phyloP scores from a whole-genome alignment of 805 yeast species.

The Suhomyces prunicola region DNA sequence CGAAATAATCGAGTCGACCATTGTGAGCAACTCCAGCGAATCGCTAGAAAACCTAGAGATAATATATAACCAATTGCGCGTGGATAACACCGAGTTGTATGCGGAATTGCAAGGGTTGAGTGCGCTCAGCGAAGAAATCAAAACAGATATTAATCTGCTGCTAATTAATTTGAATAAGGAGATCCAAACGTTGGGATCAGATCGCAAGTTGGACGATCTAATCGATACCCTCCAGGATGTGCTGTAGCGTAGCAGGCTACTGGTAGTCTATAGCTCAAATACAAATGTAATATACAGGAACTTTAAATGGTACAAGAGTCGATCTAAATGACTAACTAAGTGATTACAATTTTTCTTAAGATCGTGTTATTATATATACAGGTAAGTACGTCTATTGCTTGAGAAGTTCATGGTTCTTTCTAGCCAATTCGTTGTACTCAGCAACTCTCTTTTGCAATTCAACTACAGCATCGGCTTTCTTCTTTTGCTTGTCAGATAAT shows the following conservation, averaged over 20 bases:
- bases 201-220: slow-evolving; percentile 19
- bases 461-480: slow-evolving; percentile 19
- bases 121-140: slow-evolving; percentile 18
- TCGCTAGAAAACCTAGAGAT: slow-evolving; percentile 26
- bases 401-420: slow-evolving; percentile 27
- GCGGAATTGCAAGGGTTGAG: slow-evolving; percentile 20
- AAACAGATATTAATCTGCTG: slow-evolving; percentile 18
- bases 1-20: slow-evolving; percentile 32
- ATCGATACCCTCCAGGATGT: slow-evolving; percentile 8
- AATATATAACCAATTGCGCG: slow-evolving; percentile 35
- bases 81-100: slow-evolving; percentile 31
- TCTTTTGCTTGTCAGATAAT: slow-evolving; percentile 26
- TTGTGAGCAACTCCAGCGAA: slow-evolving; percentile 17
- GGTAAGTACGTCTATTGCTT: slow-evolving; percentile 1
- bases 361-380: slow-evolving; percentile 7
- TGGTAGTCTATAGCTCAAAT: not conserved
- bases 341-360: not conserved
- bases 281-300: not conserved
- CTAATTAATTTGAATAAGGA: slow-evolving; percentile 21
- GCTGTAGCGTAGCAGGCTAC: not conserved
- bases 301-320: not conserved
- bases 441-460: slow-evolving; percentile 41
- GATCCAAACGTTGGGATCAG: slow-evolving; percentile 6
- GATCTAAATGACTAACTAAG: not conserved
- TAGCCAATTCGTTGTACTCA: slow-evolving; percentile 38